A percentile compares a stretch with the other conserved stretches of the same genome.
Evolutionary conservation across 768 basidiomycete genomes (phyloP).

Genomic region (Suillus subluteus): DNA sequence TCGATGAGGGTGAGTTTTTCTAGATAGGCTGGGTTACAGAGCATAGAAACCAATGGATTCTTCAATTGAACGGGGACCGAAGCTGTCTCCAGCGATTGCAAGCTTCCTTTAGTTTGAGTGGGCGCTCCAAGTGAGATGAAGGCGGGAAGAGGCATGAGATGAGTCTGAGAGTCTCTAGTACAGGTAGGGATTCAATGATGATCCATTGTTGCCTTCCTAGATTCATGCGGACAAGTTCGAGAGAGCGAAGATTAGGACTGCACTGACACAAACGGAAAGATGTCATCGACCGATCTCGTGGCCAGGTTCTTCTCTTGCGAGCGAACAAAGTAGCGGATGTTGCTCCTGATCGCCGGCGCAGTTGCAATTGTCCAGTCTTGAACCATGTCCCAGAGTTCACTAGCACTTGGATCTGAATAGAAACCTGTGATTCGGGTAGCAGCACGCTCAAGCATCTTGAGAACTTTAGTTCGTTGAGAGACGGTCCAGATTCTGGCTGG

Average conservation of each 20-base stretch:
- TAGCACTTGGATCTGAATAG: constrained; percentile 4
- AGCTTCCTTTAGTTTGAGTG: constrained; percentile 7
- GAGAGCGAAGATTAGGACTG: constrained; percentile 2
- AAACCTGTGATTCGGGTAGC: constrained; percentile 2
- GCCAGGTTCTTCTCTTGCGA: background rate
- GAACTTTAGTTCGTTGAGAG: background rate
- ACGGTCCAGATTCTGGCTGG: background rate
- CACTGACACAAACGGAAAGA: background rate
- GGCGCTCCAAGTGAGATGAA: background rate
- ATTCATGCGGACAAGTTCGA: background rate
- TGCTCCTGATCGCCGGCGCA: background rate
- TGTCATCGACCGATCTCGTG: background rate
- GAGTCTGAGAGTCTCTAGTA: constrained; percentile 3
- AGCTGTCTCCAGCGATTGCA: background rate
- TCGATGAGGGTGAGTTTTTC: constrained; percentile 1
- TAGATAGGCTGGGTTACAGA: constrained; percentile 7
- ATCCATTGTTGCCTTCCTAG: constrained; percentile 2
- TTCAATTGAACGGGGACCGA: background rate
- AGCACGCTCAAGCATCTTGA: background rate
- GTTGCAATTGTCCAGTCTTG: background rate
- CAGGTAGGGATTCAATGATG: background rate
- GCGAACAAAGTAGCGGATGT: background rate
- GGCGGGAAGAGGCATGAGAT: background rate
- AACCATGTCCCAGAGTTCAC: constrained; percentile 5
- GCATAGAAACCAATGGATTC: background rate